Base-by-base conservation (phyloP, 192 early-diverging fungal species). In the Phlyctochytrium planicorne region DNA sequence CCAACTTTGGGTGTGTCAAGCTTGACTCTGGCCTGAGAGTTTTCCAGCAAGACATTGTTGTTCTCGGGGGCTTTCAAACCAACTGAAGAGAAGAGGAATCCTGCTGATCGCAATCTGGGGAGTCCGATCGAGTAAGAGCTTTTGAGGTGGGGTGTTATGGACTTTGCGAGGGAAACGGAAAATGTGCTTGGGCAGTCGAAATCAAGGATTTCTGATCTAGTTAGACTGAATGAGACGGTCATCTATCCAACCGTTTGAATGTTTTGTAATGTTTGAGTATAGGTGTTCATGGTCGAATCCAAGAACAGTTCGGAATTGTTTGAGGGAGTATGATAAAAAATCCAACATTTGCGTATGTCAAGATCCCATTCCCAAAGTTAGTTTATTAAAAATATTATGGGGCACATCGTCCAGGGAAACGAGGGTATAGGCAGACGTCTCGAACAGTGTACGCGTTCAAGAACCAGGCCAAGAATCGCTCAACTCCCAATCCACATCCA, bases 391-490 rank as follows among this genome's bases (percentile, higher is more conserved):
- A n/a, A n/a, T n/a, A n/a, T n/a, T 84, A 95, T 53, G 94, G 94
- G 59, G 81, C 67, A 77, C 94, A 95, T 63, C 93, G 83, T 33
- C 88, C 93, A 68, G 86, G 84, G 81, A 93, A 98, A 30, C 96
- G 85, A 52, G 97, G 97, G 82, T 96, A 99, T 74, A 96, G 74
- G 78, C 88, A 91, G 25, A 80, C 79, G 30, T 98, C 95, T 60
- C 91, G 84, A 23, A 99, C 94, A 34, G 89, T 94, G 77, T 83
- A 85, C 35, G 93, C 87, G 85, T 96, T 88, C 61, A 94, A 83
- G 68, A 99, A 71, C 97, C 97, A 99, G 30, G 96, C 97, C 57
- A 99, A 75, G 82, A 95, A 97, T 30, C 97, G 90, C 76, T 99
- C 97, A 32, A 98, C 72, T 66, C 97, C 97, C 47, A 99, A 88